Conservation (phyloP, 352 stramenopile genomes). For the Pythium rishiriense region DNA sequence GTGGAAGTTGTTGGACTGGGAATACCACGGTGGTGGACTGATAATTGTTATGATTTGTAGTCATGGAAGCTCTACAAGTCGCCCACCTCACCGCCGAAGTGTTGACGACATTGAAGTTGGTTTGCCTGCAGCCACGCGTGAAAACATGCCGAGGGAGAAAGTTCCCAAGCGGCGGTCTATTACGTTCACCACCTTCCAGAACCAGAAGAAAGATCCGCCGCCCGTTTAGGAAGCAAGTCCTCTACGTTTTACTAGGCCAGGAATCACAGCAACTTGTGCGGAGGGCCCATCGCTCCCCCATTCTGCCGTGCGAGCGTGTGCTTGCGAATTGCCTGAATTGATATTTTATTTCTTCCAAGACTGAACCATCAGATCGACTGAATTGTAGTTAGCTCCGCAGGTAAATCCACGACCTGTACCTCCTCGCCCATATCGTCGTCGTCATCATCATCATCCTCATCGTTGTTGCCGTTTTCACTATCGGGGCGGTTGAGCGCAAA, state of each 20-base stretch:
- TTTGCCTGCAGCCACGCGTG: slow-evolving; percentile 47
- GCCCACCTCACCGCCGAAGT: slow-evolving; percentile 38
- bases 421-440: not conserved
- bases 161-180: slow-evolving; percentile 71
- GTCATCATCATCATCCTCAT: slow-evolving; percentile 20
- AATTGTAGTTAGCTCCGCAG: slow-evolving; percentile 10
- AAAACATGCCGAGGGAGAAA: slow-evolving; percentile 47
- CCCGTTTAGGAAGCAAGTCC: slow-evolving; percentile 5
- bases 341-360: slow-evolving; percentile 11
- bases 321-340: slow-evolving; percentile 16
- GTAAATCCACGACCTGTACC: slow-evolving; percentile 3
- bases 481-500: slow-evolving; percentile 15
- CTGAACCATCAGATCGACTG: slow-evolving; percentile 5
- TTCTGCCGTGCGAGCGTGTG: not conserved
- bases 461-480: slow-evolving; percentile 8
- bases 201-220: slow-evolving; percentile 26
- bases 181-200: slow-evolving; percentile 70
- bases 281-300: too few relatives aligned
- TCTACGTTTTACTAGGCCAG: slow-evolving; percentile 1
- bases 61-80: slow-evolving; percentile 4
- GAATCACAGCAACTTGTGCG: not conserved
- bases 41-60: slow-evolving; percentile 3
- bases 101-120: slow-evolving; percentile 83
- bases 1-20: not conserved
- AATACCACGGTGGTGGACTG: not conserved